A percentile compares a stretch with the other conserved stretches of the same genome.
Conservation (phyloP, 768 basidiomycete species). For the Leucocoprinus birnbaumii region DNA sequence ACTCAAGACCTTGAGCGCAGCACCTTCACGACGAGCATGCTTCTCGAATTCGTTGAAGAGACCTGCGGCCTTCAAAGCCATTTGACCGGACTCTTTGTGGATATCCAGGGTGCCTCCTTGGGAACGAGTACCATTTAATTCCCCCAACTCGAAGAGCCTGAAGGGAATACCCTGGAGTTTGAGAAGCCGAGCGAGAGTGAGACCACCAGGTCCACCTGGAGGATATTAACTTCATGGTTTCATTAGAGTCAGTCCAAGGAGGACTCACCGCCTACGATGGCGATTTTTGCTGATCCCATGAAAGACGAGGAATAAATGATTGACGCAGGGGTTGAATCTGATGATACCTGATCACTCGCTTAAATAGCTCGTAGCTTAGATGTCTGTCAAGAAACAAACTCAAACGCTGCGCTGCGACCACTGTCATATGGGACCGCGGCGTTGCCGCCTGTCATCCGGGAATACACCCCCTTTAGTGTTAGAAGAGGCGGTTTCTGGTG, state of each 20-base stretch:
- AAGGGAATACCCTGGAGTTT: slow-evolving; percentile 12
- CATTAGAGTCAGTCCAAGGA: too few species aligned
- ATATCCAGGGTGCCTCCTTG: slow-evolving; percentile 28
- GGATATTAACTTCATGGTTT: too few species aligned
- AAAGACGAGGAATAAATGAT: too few species aligned
- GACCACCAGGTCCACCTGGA: slow-evolving; percentile 22
- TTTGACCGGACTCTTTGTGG: slow-evolving; percentile 22
- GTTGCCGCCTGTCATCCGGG: too few species aligned
- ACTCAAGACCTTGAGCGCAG: slow-evolving; percentile 16
- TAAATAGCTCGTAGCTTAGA: too few species aligned
- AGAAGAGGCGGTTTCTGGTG: too few species aligned
- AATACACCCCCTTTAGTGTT: too few species aligned
- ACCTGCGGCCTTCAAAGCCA: slow-evolving; percentile 21
- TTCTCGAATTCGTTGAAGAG: slow-evolving; percentile 21
- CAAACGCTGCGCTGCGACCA: too few species aligned
- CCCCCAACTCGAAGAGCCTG: slow-evolving; percentile 22
- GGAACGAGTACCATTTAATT: slow-evolving; percentile 15
- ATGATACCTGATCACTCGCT: too few species aligned
- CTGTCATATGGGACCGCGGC: too few species aligned
- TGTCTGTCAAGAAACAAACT: too few species aligned
- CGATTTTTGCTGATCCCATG: not conserved
- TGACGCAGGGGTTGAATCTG: too few species aligned
- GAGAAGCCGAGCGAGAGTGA: slow-evolving; percentile 24
- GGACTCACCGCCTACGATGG: not conserved
- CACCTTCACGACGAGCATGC: slow-evolving; percentile 17